Evolutionary conservation across 2,329 filamentous ascomycete species (phyloP).

Genomic region (Cladosporium sp.): DNA sequence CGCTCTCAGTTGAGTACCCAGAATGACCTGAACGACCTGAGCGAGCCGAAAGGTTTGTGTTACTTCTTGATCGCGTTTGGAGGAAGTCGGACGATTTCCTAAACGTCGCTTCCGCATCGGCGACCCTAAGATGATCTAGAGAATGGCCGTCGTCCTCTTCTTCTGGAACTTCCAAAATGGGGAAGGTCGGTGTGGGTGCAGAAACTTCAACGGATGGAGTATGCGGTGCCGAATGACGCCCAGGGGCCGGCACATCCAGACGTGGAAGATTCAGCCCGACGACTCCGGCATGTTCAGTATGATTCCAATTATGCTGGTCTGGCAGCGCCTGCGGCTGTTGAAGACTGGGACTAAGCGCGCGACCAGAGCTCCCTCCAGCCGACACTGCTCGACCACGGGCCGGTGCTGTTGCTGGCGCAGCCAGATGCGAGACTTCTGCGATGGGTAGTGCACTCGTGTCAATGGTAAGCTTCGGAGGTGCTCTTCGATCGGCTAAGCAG

Average conservation of each 20-base stretch:
- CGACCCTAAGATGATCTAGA: constrained; percentile 4
- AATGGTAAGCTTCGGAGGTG: neutral
- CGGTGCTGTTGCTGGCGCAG: constrained; percentile 27
- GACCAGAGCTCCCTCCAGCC: constrained; percentile 51
- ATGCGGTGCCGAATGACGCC: constrained; percentile 7
- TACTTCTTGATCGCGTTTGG: constrained; percentile 1
- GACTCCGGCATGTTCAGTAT: constrained; percentile 2
- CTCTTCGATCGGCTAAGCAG: constrained; percentile 40
- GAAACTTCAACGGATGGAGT: constrained; percentile 7
- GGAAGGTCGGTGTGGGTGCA: constrained; percentile 7
- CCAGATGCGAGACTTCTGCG: constrained; percentile 15
- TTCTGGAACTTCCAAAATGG: constrained; percentile 1
- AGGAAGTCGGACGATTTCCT: constrained; percentile 3
- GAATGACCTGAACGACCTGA: neutral
- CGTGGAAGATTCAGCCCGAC: constrained; percentile 2
- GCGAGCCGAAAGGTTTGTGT: neutral
- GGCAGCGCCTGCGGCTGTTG: neutral
- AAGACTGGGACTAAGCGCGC: constrained; percentile 40
- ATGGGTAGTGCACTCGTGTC: constrained; percentile 2
- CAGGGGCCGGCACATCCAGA: constrained; percentile 1
- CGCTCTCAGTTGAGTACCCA: neutral
- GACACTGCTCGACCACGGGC: constrained; percentile 49
- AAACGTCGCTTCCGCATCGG: neutral
- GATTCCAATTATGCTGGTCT: neutral
- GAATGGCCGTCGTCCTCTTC: neutral